These are phyloP conservation scores for Diutina neorugosa DNA, from an alignment of 1,139 yeast genomes.

Conservation along the genomic window DNA sequence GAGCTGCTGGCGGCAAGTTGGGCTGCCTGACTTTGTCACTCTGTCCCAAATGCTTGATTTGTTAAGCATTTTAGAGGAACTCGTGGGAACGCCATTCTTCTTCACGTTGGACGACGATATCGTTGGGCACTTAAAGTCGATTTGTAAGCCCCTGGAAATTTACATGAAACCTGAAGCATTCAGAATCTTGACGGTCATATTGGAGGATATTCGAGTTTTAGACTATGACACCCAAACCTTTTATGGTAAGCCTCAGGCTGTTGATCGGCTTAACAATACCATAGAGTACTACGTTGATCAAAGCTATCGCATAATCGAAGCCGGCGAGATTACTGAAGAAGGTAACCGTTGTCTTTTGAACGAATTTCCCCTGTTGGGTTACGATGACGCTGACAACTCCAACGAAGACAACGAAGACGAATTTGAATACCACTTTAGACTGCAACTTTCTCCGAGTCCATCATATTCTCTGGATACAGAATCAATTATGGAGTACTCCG, in stretches of 20 bases:
- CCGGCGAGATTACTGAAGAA: background rate
- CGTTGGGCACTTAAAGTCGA: background rate
- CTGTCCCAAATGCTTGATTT: background rate
- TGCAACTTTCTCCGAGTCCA: background rate
- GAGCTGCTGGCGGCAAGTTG: background rate
- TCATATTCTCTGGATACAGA: background rate
- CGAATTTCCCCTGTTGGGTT: background rate
- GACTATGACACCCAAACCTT: background rate
- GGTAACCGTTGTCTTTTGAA: background rate
- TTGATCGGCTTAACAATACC: background rate
- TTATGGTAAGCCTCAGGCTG: background rate
- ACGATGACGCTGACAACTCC: background rate
- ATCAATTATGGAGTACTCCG: background rate
- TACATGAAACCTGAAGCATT: background rate
- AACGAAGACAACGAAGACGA: background rate
- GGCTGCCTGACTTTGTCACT: constrained; percentile 3
- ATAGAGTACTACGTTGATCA: background rate
- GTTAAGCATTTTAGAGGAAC: background rate
- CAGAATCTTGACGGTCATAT: background rate
- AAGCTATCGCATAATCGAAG: background rate
- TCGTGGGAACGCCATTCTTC: background rate
- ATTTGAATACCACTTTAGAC: background rate
- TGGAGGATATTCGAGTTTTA: background rate
- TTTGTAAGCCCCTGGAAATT: background rate
- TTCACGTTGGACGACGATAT: constrained; percentile 2